Base-by-base conservation (phyloP, 139 green algal genomes). In the Coccomyxa sp. region DNA sequence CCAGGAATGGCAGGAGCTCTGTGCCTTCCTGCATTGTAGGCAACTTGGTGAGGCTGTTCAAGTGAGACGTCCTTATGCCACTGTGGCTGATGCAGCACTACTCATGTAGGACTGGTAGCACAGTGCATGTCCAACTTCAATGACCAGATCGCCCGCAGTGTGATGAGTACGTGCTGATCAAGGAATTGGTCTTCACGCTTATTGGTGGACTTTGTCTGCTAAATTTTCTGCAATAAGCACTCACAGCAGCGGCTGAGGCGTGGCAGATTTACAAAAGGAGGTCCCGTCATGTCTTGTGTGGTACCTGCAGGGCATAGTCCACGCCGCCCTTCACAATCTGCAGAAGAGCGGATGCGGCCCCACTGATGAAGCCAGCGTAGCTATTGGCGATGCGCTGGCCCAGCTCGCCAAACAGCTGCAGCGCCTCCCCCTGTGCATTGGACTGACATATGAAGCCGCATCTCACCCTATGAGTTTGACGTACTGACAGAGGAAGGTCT, bases 1-100 rank as follows among this genome's bases (percentile, higher is more conserved):
- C 74, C 70, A 89, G 73, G 74, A 89, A 89, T 24, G 72, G 34
- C 39, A 86, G 38, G 31, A 39, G 72, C 2, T 41, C 36, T 0
- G 78, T 37, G 24, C 64, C 54, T 6, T 74, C 68, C n/a, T 68
- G 68, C 39, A 84, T 40, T 39, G 73, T 40, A n/a, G n/a, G n/a
- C n/a, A n/a, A n/a, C n/a, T n/a, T n/a, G n/a, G n/a, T n/a, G n/a
- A n/a, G n/a, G n/a, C n/a, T n/a, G n/a, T n/a, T n/a, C n/a, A n/a
- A n/a, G n/a, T n/a, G n/a, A n/a, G n/a, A n/a, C n/a, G n/a, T n/a
- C n/a, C n/a, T n/a, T n/a, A n/a, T n/a, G n/a, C n/a, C n/a, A n/a
- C n/a, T n/a, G n/a, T n/a, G n/a, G n/a, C n/a, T n/a, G n/a, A n/a
- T n/a, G n/a, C n/a, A n/a, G n/a, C n/a, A n/a, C n/a, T n/a, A n/a